Percentiles rank a stretch among this genome's conserved stretches.
Conservation (phyloP, 306 rosid species). For the Oemleria cerasiformis region DNA sequence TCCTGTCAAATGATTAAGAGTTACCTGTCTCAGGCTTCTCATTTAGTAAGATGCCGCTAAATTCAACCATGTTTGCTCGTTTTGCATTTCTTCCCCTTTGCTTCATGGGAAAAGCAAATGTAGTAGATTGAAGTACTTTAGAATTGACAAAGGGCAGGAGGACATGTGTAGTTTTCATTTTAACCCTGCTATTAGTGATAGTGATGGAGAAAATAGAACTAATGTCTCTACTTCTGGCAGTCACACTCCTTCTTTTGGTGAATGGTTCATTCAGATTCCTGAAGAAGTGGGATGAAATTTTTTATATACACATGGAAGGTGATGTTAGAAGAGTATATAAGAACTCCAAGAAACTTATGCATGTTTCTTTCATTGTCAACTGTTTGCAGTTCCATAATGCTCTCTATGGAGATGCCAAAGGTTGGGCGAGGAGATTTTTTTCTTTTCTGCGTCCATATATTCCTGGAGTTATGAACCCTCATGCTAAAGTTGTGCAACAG, state of each 20-base stretch:
- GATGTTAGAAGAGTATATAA: slow-evolving; percentile 1
- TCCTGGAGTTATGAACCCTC: slow-evolving; percentile 87
- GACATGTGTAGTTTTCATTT: not conserved
- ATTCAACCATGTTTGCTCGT: not conserved
- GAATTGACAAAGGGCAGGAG: not conserved
- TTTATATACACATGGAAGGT: not conserved
- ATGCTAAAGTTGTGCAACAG: slow-evolving; percentile 57
- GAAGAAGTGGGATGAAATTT: not conserved
- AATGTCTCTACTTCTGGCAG: not conserved
- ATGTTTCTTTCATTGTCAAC: slow-evolving; percentile 13
- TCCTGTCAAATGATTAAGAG: not conserved
- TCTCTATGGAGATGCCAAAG: slow-evolving; percentile 79
- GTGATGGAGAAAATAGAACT: not conserved
- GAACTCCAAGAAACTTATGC: slow-evolving; percentile 17
- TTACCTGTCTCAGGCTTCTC: not conserved
- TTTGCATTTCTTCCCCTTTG: slow-evolving; percentile 4
- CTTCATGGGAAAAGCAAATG: not conserved
- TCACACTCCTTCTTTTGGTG: not conserved
- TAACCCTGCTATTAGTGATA: not conserved
- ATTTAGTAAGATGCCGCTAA: not conserved
- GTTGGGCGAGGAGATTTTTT: slow-evolving; percentile 50
- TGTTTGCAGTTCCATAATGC: slow-evolving; percentile 57
- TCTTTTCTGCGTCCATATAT: slow-evolving; percentile 48
- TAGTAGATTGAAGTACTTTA: not conserved
- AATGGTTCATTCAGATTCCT: not conserved